Evolutionary conservation across 345 rosid species (phyloP), one percentile per base, ranked within the genome.

Genomic region (Citrus maxima): DNA sequence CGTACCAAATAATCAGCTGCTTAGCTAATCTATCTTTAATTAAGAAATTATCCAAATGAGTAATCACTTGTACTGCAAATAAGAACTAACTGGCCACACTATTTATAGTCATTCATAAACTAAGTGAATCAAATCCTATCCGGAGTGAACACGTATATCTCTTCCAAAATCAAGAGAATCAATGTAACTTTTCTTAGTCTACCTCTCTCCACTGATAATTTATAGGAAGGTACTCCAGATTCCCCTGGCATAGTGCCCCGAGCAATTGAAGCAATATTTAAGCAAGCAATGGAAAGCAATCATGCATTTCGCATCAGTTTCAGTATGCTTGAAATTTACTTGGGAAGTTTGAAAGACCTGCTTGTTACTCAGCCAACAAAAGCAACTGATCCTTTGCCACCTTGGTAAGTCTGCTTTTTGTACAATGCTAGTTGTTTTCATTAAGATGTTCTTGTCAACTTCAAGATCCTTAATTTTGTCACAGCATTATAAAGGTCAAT

Each of bases 271-370:
- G 90, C 88, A 66, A 70, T 92, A 64, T 84, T 93, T 77, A 85
- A 87, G 78, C 94, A 87, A 82, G 90, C 89, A 24, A 79, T 37
- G 68, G 88, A 83, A 68, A 88, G 90, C 80, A 92, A 88, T 80
- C 86, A 89, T 80, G 68, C 67, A 64, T 87, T 89, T 82, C 75
- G 63, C 59, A 86, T 92, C 81, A 84, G 67, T 14, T 93, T 90
- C 82, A 93, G 98, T 69, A 93, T 93, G 98, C 90, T 93, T 72
- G 97, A 93, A 88, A 88, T 93, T 69, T 93, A 93, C 85, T 68
- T 89, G 90, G 97, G 98, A 74, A 88, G 88, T 84, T 91, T 93
- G 76, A 90, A 80, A 80, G 98, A 93, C 81, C 79, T 93, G 82
- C 91, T 93, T 55, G 77, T 85, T 54, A 77, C 93, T 78, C 92